Evolutionary conservation across 2,329 filamentous ascomycete species (phyloP), one percentile per base, ranked within the genome.

Genomic region (Pseudogymnoascus destructans): DNA sequence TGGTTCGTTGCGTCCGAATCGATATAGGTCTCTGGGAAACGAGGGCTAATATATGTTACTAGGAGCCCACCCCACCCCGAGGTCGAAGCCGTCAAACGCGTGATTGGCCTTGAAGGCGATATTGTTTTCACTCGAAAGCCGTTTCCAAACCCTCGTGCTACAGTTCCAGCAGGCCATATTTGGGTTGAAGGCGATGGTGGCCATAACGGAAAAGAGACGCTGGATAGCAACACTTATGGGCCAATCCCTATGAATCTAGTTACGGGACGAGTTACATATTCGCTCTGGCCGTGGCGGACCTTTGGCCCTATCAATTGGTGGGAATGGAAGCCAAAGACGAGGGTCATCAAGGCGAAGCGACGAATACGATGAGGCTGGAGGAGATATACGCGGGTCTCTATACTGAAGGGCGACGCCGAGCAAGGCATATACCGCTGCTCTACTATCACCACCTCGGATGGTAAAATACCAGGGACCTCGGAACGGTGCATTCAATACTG

Each of bases 101-200:
- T 98, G 9, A 77, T 96, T 23, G 93, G 81, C 0, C 67, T 96
- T 3, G 84, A 86, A 57, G 90, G 91, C 8, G 92, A 97, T 68
- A 75, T 81, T 1, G 81, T 97, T 27, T 77, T 74, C 58, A 86
- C 87, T 38, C 77, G 80, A 59, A 70, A 75, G 57, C 83, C 82
- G 15, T 86, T 82, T 67, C 77, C 80, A 7, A 70, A 76, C 13
- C 64, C 73, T 1, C 76, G 71, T 7, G 74, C 87, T 49, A 77
- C 79, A 62, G 80, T 98, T 19, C 92, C 91, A 4, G 78, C 78
- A 62, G 89, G 89, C 15, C 91, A 97, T 73, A 78, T 97, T 25
- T 98, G 93, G 93, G 82, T 98, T 0, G 92, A 97, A 70, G 93
- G 93, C 1, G 93, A 98, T 69, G 89, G 86, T 10, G 71, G 71